These are phyloP conservation scores for Dendrobium officinale DNA, from an alignment of 106 monocot species.

Conservation along the genomic window DNA sequence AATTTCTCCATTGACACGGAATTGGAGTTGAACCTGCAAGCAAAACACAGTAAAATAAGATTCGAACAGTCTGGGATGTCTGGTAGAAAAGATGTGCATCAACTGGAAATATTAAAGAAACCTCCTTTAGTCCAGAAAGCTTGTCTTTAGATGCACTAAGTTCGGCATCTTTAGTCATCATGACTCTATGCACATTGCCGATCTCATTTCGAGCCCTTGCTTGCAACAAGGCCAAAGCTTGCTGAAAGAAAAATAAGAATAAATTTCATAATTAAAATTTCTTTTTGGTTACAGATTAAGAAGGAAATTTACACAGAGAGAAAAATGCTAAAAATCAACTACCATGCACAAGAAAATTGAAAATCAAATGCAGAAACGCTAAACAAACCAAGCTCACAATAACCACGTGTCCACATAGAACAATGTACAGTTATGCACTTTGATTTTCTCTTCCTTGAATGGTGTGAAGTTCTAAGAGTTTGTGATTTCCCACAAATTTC, in stretches of 20 bases:
- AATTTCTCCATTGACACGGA: slow-evolving; percentile 41
- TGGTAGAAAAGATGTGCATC: not conserved
- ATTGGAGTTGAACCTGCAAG: slow-evolving; percentile 58
- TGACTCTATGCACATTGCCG: slow-evolving; percentile 24
- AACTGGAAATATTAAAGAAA: slow-evolving; percentile 4
- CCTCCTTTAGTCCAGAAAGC: slow-evolving; percentile 61
- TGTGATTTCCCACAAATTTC: too few species aligned
- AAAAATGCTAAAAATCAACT: not conserved
- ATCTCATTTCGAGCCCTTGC: slow-evolving; percentile 35
- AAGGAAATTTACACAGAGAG: not conserved
- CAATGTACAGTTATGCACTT: not conserved
- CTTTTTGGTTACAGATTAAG: not conserved
- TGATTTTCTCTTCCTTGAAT: too few species aligned
- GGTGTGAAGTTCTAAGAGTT: too few species aligned
- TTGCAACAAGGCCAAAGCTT: slow-evolving; percentile 39
- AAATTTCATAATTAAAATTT: slow-evolving; percentile 8
- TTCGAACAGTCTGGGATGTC: not conserved
- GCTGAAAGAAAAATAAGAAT: slow-evolving; percentile 18
- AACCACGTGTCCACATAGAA: not conserved
- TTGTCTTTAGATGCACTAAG: slow-evolving; percentile 38
- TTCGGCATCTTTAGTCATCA: slow-evolving; percentile 40
- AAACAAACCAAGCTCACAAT: not conserved
- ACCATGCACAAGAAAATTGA: not conserved
- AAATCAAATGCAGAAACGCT: not conserved
- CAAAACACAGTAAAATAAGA: slow-evolving; percentile 2